Evolutionary conservation across 164 flowering plant species (phyloP).

Genomic region (Piper longum): DNA sequence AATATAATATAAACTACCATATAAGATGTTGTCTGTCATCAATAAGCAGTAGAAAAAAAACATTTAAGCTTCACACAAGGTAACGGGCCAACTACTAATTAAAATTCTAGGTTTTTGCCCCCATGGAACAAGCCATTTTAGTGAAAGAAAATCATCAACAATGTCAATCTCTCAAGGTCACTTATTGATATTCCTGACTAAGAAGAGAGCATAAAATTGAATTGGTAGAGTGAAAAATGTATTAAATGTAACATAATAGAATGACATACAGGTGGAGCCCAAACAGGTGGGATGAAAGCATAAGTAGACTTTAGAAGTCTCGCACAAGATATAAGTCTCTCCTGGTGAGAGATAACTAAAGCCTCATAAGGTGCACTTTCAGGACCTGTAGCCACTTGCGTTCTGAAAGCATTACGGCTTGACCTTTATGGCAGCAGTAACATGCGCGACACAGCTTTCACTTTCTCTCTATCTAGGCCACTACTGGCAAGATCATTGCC

Average conservation of each 20-base stretch:
- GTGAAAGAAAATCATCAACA: neutral
- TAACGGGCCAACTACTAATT: neutral
- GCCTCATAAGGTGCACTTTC: slow-evolving; percentile 50
- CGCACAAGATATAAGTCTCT: slow-evolving; percentile 48
- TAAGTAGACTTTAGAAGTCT: slow-evolving; percentile 73
- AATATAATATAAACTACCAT: too few species aligned
- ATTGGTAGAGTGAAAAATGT: too few species aligned
- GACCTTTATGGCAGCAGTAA: slow-evolving; percentile 61
- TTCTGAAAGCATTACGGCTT: slow-evolving; percentile 30
- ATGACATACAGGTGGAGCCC: slow-evolving; percentile 81
- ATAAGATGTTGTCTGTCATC: too few species aligned
- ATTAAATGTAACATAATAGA: too few species aligned
- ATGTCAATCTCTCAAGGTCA: neutral
- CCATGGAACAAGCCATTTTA: neutral
- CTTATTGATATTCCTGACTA: neutral
- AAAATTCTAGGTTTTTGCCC: neutral
- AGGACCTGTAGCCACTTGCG: slow-evolving; percentile 45
- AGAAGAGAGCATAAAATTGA: neutral
- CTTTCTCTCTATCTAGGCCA: slow-evolving; percentile 39
- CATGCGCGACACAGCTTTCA: slow-evolving; percentile 80
- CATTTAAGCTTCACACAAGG: neutral
- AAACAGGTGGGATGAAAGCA: slow-evolving; percentile 64
- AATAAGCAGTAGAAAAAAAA: too few species aligned
- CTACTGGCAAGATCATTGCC: slow-evolving; percentile 25
- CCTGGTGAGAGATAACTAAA: slow-evolving; percentile 51